phyloP scores from a whole-genome alignment of 1,284 basidiomycete species.

The Moniliella sp. region DNA sequence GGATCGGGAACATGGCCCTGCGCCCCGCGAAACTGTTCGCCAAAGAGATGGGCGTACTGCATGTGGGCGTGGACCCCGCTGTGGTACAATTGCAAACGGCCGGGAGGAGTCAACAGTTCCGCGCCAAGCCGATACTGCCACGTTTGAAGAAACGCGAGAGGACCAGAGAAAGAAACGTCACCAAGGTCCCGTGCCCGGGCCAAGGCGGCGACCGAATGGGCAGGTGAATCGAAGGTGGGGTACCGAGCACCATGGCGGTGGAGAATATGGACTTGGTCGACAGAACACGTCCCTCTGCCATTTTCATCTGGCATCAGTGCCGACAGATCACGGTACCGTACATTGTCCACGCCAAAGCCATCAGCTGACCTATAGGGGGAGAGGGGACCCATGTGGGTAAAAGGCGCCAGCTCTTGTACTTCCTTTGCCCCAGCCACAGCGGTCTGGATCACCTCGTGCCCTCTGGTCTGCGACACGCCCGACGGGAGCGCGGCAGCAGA shows the following conservation, averaged over 20 bases:
- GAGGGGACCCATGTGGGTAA: slow-evolving; percentile 29
- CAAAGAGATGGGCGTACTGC: slow-evolving; percentile 22
- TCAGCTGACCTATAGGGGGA: slow-evolving; percentile 22
- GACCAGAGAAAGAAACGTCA: slow-evolving; percentile 43
- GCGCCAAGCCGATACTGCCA: slow-evolving; percentile 41
- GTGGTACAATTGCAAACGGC: slow-evolving; percentile 46
- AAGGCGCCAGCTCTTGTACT: slow-evolving; percentile 14
- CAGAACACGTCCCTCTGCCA: slow-evolving; percentile 8
- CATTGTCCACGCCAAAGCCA: slow-evolving; percentile 20
- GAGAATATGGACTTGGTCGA: slow-evolving; percentile 25
- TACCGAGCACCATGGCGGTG: slow-evolving; percentile 28
- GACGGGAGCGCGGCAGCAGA: neutral
- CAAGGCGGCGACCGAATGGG: slow-evolving; percentile 9
- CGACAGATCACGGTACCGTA: slow-evolving; percentile 8
- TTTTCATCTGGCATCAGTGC: no score
- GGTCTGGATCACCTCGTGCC: slow-evolving; percentile 20
- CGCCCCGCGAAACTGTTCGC: no score
- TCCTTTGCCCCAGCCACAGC: slow-evolving; percentile 12
- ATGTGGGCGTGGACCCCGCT: slow-evolving; percentile 23
- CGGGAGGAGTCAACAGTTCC: slow-evolving; percentile 58
- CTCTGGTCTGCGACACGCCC: slow-evolving; percentile 14
- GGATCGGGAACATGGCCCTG: no score
- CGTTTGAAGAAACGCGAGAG: slow-evolving; percentile 51
- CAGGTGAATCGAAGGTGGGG: slow-evolving; percentile 19
- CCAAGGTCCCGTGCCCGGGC: no score